Percentiles rank a stretch among this genome's conserved stretches.
phyloP scores from a whole-genome alignment of 192 early-diverging fungal genomes.

The Entomortierella beljakovae region DNA sequence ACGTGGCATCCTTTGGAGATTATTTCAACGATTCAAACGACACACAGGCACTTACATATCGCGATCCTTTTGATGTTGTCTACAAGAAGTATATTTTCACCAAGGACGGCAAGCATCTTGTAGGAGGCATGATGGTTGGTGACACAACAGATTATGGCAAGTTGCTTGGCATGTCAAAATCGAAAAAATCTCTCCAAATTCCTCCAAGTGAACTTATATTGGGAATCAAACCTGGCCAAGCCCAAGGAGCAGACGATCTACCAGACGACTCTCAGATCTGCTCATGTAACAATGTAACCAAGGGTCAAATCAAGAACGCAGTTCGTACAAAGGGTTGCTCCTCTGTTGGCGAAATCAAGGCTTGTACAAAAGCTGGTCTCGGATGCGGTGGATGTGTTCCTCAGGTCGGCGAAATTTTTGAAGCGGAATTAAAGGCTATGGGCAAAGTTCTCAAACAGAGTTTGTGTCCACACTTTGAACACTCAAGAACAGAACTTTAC shows the following conservation, averaged over 20 bases:
- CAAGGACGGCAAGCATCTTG: slow-evolving; percentile 71
- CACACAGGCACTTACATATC: slow-evolving; percentile 55
- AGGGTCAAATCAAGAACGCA: slow-evolving; percentile 64
- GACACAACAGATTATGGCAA: slow-evolving; percentile 76
- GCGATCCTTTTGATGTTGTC: slow-evolving; percentile 65
- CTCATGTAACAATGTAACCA: slow-evolving; percentile 79
- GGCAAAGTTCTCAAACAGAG: slow-evolving; percentile 64
- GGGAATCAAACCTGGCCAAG: slow-evolving; percentile 49
- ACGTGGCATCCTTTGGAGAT: slow-evolving; percentile 77
- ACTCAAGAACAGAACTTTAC: slow-evolving; percentile 68
- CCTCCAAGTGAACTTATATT: slow-evolving; percentile 68
- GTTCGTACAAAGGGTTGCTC: slow-evolving; percentile 55
- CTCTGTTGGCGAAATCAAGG: slow-evolving; percentile 67
- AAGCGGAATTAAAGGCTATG: slow-evolving; percentile 66
- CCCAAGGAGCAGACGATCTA: slow-evolving; percentile 61
- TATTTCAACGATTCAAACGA: slow-evolving; percentile 64
- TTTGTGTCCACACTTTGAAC: slow-evolving; percentile 72
- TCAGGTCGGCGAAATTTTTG: slow-evolving; percentile 67
- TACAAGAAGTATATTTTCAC: slow-evolving; percentile 74
- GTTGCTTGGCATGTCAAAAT: slow-evolving; percentile 67
- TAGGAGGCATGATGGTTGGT: slow-evolving; percentile 78
- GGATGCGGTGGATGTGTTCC: slow-evolving; percentile 76
- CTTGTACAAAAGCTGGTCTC: slow-evolving; percentile 69
- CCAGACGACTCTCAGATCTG: slow-evolving; percentile 77
- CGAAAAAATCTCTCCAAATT: slow-evolving; percentile 55